These are phyloP conservation scores for Xylaria sp. DNA, from an alignment of 2,329 filamentous ascomycete species.

Conservation along the genomic window DNA sequence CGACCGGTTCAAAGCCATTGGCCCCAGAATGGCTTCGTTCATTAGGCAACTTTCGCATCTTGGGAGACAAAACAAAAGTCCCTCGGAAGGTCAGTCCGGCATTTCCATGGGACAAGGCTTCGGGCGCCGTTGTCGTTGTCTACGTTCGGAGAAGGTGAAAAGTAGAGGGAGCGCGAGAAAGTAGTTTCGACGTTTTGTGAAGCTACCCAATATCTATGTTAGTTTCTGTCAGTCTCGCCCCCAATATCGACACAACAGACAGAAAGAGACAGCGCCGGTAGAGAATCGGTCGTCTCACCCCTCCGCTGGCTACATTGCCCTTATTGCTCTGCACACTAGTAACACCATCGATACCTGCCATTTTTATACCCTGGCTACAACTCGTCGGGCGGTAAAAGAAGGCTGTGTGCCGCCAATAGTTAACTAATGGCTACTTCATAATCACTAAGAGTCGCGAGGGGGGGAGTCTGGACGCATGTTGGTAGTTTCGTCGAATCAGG, in stretches of 20 bases:
- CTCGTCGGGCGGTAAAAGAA: slow-evolving; percentile 5
- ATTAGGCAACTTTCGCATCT: slow-evolving; percentile 37
- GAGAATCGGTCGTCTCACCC: slow-evolving; percentile 23
- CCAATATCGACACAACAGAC: slow-evolving; percentile 15
- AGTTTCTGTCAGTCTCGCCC: not conserved
- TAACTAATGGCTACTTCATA: slow-evolving; percentile 14
- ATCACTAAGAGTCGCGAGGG: slow-evolving; percentile 14
- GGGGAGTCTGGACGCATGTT: slow-evolving; percentile 7
- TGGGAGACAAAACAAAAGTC: not conserved
- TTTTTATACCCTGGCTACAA: slow-evolving; percentile 16
- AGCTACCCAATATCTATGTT: not conserved
- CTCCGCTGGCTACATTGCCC: slow-evolving; percentile 4
- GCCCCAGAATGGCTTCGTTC: slow-evolving; percentile 27
- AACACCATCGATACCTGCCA: slow-evolving; percentile 11
- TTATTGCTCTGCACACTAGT: slow-evolving; percentile 8
- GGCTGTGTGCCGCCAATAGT: slow-evolving; percentile 18
- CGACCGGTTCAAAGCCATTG: slow-evolving; percentile 39
- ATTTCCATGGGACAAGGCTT: slow-evolving; percentile 10
- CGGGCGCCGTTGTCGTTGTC: not conserved
- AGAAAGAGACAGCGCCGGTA: slow-evolving; percentile 3
- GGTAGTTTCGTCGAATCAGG: slow-evolving; percentile 25
- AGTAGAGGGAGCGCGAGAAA: not conserved
- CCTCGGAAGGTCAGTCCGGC: slow-evolving; percentile 3
- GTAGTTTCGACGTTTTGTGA: not conserved
- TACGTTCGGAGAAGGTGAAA: not conserved